These are phyloP conservation scores for Solanum habrochaites DNA, from an alignment of 257 asterid species.

Conservation along the genomic window DNA sequence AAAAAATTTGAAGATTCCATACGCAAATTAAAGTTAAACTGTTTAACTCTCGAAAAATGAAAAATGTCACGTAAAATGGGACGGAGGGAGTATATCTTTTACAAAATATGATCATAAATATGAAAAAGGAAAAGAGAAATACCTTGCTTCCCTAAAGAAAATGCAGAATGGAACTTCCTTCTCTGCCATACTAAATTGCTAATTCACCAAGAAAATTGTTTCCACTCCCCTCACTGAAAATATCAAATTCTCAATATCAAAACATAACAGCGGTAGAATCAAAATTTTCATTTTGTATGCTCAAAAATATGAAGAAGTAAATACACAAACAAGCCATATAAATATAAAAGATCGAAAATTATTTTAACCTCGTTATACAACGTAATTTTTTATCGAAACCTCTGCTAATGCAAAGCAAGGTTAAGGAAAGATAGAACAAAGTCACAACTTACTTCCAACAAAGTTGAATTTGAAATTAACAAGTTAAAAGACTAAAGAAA, in stretches of 20 bases:
- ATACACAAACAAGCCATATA: no score
- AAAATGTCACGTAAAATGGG: no score
- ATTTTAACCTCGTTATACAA: no score
- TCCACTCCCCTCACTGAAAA: background rate
- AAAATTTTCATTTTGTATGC: no score
- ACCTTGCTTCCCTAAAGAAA: constrained; percentile 33
- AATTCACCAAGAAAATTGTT: background rate
- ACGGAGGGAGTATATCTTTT: background rate
- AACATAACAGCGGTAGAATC: background rate
- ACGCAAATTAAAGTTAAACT: no score
- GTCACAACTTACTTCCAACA: background rate
- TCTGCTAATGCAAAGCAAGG: no score
- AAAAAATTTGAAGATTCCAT: no score
- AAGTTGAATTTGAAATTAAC: background rate
- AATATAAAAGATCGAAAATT: background rate
- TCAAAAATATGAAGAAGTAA: no score
- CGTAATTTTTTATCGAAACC: no score
- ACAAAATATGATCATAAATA: background rate
- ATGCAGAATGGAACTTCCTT: constrained; percentile 24
- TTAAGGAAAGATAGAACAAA: background rate
- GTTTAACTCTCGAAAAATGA: no score
- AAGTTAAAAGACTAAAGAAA: background rate
- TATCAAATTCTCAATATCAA: background rate
- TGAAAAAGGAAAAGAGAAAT: background rate
- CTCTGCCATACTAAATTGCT: constrained; percentile 12